Conservation (phyloP, 1,284 basidiomycete species). For the Cryptococcus wingfieldii region DNA sequence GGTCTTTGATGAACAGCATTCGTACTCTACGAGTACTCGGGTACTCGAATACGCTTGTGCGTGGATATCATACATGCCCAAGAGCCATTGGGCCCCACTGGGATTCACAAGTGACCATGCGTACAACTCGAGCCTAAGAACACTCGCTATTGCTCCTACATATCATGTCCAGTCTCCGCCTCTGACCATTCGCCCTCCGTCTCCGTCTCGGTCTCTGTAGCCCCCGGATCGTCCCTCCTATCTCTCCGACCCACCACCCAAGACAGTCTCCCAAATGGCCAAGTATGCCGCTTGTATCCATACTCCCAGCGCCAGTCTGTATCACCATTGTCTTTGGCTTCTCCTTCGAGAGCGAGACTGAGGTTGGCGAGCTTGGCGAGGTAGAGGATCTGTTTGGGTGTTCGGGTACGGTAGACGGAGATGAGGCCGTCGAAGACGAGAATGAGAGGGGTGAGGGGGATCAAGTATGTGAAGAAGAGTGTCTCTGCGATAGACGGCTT, state of each 20-base stretch:
- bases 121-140: neutral
- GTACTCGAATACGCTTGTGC: too few species aligned
- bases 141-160: neutral
- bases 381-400: constrained; percentile 23
- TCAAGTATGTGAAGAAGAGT: constrained; percentile 40
- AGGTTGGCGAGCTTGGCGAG: constrained; percentile 31
- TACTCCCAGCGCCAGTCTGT: constrained; percentile 37
- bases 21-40: too few species aligned
- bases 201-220: constrained; percentile 5
- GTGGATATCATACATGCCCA: too few species aligned
- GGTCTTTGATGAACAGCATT: too few species aligned
- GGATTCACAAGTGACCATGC: neutral
- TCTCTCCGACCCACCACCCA: constrained; percentile 29
- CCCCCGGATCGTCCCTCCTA: constrained; percentile 4
- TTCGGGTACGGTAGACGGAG: constrained; percentile 31
- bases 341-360: constrained; percentile 18
- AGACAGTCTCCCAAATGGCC: constrained; percentile 31
- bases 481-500: constrained; percentile 13
- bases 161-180: neutral
- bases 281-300: constrained; percentile 29
- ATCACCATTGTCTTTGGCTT: constrained; percentile 15
- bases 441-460: constrained; percentile 38
- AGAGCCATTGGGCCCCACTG: neutral
- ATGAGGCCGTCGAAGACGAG: constrained; percentile 38
- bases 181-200: constrained; percentile 1